Base-by-base conservation (phyloP, 208 protist species). In the Crithidia thermophila region DNA sequence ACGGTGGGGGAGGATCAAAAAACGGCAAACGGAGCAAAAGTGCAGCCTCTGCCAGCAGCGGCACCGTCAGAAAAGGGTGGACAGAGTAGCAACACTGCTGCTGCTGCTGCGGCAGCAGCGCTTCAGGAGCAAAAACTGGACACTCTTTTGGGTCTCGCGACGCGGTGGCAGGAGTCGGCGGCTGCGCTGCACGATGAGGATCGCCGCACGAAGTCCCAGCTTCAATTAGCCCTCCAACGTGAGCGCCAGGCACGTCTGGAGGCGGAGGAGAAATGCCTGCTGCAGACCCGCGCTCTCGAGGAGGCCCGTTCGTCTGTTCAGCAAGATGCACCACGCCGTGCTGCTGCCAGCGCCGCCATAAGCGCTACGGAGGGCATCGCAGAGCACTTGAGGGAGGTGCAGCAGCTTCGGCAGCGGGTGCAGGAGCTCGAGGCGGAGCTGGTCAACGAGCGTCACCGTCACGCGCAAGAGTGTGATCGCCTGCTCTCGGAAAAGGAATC, bases 181-280 rank as follows among this genome's bases (percentile, higher is more conserved):
- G 39, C 34, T 31, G 55, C 16, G 11, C 5, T 34, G 6, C 39
- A 10, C 9, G 20, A 18, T 18, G 55, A 47, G 0, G 25, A 60
- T 18, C 37, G 21, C 7, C 30, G 25, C 23, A 36, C 37, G 3
- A 4, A 36, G n/a, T 1, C 7, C 14, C 6, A 62, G n/a, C 47
- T 76, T n/a, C 53, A 72, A 43, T 50, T 43, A 18, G 68, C 52
- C 8, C 30, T 72, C 11, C 62, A 62, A 37, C 30, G 55, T 8
- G 65, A 57, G 30, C 72, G 52, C 0, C 28, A 25, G 50, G 31
- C 37, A 7, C 62, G 56, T 18, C 16, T 62, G 36, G 45, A 70
- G 27, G 45, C 57, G 30, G 71, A 66, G 34, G 50, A 39, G 31
- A 21, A n/a, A 18, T 47, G n/a, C 14, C 28, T 27, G 3, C 51